Percentiles rank a stretch among this genome's conserved stretches.
These are phyloP conservation scores for Didymella sp. DNA, from an alignment of 2,329 filamentous ascomycete species.

Conservation along the genomic window DNA sequence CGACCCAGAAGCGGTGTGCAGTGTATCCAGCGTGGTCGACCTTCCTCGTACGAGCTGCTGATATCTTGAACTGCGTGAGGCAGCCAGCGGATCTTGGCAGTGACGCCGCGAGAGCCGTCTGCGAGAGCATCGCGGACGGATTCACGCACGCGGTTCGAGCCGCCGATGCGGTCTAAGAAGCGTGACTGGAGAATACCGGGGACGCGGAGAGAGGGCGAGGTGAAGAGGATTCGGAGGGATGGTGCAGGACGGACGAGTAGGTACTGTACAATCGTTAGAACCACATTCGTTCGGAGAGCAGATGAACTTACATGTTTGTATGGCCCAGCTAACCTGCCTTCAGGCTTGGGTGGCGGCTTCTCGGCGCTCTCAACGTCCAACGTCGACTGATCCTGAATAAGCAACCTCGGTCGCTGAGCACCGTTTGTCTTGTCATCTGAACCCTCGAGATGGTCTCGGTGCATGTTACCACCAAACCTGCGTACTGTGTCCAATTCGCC, in stretches of 20 bases:
- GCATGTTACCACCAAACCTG: constrained; percentile 68
- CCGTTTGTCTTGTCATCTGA: constrained; percentile 50
- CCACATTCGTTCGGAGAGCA: background rate
- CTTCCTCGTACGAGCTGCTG: constrained; percentile 60
- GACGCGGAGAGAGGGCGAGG: constrained; percentile 58
- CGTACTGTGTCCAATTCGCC: constrained; percentile 70
- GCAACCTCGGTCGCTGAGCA: constrained; percentile 53
- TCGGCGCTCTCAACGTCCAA: constrained; percentile 35
- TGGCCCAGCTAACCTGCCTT: constrained; percentile 54
- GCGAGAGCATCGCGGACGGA: constrained; percentile 67
- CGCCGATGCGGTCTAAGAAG: constrained; percentile 58
- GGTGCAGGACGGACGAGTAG: constrained; percentile 57
- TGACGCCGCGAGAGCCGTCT: constrained; percentile 70
- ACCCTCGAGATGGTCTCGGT: constrained; percentile 60
- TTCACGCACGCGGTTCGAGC: constrained; percentile 59
- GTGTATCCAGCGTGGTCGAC: constrained; percentile 76
- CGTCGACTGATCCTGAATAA: constrained; percentile 57
- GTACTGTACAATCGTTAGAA: constrained; percentile 47
- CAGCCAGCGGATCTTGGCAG: constrained; percentile 76
- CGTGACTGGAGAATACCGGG: constrained; percentile 58
- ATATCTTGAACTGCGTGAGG: constrained; percentile 39
- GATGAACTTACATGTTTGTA: constrained; percentile 62
- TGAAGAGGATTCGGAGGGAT: constrained; percentile 59
- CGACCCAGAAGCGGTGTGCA: constrained; percentile 74
- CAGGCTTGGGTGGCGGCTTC: constrained; percentile 25